Evolutionary conservation across 306 rosid genomes (phyloP), one percentile per base, ranked within the genome.

Genomic region (Rubus idaeus): DNA sequence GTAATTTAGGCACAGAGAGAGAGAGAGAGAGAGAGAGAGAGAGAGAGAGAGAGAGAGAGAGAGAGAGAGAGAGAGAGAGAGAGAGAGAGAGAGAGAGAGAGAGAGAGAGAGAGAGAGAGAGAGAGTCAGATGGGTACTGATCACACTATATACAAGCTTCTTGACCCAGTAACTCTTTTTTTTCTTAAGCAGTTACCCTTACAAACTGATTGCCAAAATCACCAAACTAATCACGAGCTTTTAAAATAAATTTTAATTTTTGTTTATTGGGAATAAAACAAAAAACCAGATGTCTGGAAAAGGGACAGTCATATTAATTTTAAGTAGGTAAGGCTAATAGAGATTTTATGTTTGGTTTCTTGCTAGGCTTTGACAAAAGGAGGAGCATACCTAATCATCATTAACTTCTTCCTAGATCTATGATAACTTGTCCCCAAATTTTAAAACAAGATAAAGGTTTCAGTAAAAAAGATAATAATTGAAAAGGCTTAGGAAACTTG

Each of bases 41-140:
- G 35, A n/a, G 84, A 30, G 79, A 82, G 85, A 83, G 67, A 79
- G 47, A 55, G 20, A 51, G 0, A 47, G 0, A 30, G 17, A 35
- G 42, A 17, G 12, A 4, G 13, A 30, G 12, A 8, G 56, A 50
- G 61, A n/a, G 61, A 0, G 63, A 57, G 35, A 57, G 35, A n/a
- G 84, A 30, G 79, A 82, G 85, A 83, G 67, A 79, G 47, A 55
- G n/a, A n/a, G n/a, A n/a, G n/a, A n/a, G n/a, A n/a, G n/a, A n/a
- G n/a, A n/a, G n/a, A n/a, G n/a, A 11, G 2, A 51, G 0, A 47
- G 0, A 35, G 17, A 35, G 42, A 17, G 13, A 4, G 14, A 35
- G 12, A 8, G 56, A 50, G n/a, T 30, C 35, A 30, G 35, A 30
- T 30, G 35, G 20, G 64, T 18, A 17, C 61, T 35, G 47, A 51